phyloP scores from a whole-genome alignment of 257 asterid genomes.

The Solanum arcanum region DNA sequence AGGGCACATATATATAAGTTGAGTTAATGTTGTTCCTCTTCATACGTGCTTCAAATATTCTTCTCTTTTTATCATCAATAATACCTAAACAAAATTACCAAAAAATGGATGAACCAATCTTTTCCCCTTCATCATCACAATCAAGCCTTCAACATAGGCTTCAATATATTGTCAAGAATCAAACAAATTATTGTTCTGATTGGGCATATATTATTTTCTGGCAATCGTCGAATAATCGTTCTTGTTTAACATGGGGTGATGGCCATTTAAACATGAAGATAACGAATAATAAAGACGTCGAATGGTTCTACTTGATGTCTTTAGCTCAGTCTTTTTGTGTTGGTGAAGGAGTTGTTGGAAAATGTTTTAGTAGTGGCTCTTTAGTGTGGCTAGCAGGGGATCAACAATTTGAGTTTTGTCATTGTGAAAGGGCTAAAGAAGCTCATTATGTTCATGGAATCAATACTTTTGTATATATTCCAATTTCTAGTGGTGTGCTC shows the following conservation, averaged over 20 bases:
- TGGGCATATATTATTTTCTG: not conserved
- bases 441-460: conserved; percentile 54
- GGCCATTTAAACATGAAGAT: not conserved
- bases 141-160: not conserved
- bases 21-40: not conserved
- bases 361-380: conserved; percentile 44
- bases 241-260: not conserved
- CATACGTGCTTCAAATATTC: not conserved
- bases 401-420: conserved; percentile 41
- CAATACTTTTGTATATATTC: conserved; percentile 59
- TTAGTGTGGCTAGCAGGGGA: conserved; percentile 60
- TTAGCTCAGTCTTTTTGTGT: conserved; percentile 36
- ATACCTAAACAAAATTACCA: not conserved
- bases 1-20: not conserved
- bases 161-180: not conserved
- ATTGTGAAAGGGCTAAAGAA: conserved; percentile 57
- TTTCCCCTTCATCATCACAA: not conserved
- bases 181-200: not conserved
- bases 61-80: not conserved
- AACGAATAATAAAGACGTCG: conserved; percentile 28
- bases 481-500: conserved; percentile 39
- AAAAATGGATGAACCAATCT: not conserved
- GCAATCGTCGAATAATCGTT: not conserved
- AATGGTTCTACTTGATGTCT: conserved; percentile 83
- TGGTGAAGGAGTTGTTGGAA: conserved; percentile 46